Conservation (phyloP, 768 basidiomycete genomes). For the Naematelia encephala region DNA sequence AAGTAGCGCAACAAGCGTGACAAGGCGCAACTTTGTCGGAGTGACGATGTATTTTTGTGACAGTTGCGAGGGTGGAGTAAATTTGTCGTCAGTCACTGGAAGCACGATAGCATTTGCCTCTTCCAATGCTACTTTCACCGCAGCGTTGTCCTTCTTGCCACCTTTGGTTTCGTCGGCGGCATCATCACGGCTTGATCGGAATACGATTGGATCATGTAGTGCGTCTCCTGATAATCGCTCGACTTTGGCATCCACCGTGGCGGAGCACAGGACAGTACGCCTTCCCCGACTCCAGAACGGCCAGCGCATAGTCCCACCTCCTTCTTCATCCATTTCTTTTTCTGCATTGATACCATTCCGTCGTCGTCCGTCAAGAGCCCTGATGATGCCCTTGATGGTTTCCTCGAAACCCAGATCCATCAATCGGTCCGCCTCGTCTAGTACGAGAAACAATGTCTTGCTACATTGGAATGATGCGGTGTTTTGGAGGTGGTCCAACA, state of each 20-base stretch:
- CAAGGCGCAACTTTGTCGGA: slow-evolving; percentile 90
- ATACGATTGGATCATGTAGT: slow-evolving; percentile 72
- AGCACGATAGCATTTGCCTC: slow-evolving; percentile 32
- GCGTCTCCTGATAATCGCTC: slow-evolving; percentile 85
- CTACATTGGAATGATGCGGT: slow-evolving; percentile 88
- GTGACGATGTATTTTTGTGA: slow-evolving; percentile 84
- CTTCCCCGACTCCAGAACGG: slow-evolving; percentile 55
- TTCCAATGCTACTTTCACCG: slow-evolving; percentile 15
- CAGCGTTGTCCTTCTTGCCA: slow-evolving; percentile 16
- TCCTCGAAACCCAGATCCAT: slow-evolving; percentile 99
- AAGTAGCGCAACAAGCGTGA: slow-evolving; percentile 79
- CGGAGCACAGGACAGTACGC: slow-evolving; percentile 89
- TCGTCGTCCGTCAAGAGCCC: slow-evolving; percentile 76
- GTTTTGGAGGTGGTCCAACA: slow-evolving; percentile 94
- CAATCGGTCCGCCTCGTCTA: slow-evolving; percentile 94
- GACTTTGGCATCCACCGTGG: slow-evolving; percentile 91
- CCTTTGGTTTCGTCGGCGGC: slow-evolving; percentile 31
- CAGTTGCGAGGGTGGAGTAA: slow-evolving; percentile 91
- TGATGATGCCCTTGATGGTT: slow-evolving; percentile 82
- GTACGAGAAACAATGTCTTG: slow-evolving; percentile 90
- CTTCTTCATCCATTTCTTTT: slow-evolving; percentile 52
- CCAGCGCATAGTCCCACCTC: slow-evolving; percentile 44
- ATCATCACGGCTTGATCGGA: slow-evolving; percentile 67
- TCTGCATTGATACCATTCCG: slow-evolving; percentile 65
- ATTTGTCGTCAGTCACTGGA: slow-evolving; percentile 54